phyloP scores from a whole-genome alignment of 164 flowering plant genomes.

The Nelumbo lutea region DNA sequence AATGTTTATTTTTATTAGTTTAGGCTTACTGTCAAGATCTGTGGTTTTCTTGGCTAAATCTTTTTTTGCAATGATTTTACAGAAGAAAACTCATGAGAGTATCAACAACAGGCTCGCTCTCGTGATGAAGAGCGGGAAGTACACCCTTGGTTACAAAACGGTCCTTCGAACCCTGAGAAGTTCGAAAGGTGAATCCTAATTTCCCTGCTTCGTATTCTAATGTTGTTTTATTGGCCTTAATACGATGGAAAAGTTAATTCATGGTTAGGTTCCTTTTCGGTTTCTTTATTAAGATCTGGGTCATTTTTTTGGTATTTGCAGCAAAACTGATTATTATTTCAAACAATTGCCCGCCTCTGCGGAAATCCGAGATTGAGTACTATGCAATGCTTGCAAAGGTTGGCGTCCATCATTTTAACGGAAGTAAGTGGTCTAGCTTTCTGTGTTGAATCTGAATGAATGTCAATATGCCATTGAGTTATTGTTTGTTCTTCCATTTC shows the following conservation, averaged over 20 bases:
- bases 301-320: slow-evolving; percentile 3
- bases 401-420: slow-evolving; percentile 27
- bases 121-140: slow-evolving; percentile 81
- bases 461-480: no score
- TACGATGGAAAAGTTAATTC: neutral
- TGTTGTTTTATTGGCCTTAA: neutral
- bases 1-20: neutral
- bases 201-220: neutral
- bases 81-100: slow-evolving; percentile 84
- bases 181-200: slow-evolving; percentile 14
- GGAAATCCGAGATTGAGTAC: slow-evolving; percentile 31
- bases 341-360: slow-evolving; percentile 26
- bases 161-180: slow-evolving; percentile 21
- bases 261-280: neutral
- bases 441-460: no score
- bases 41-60: neutral
- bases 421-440: slow-evolving; percentile 17
- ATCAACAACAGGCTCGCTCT: slow-evolving; percentile 78
- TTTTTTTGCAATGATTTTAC: slow-evolving; percentile 13
- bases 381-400: slow-evolving; percentile 28
- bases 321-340: slow-evolving; percentile 22
- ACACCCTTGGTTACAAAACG: slow-evolving; percentile 29
- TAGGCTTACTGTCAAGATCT: neutral
- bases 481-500: neutral
- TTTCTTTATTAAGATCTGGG: neutral